phyloP scores from a whole-genome alignment of 1,284 basidiomycete species.

The Ustilago lituana region DNA sequence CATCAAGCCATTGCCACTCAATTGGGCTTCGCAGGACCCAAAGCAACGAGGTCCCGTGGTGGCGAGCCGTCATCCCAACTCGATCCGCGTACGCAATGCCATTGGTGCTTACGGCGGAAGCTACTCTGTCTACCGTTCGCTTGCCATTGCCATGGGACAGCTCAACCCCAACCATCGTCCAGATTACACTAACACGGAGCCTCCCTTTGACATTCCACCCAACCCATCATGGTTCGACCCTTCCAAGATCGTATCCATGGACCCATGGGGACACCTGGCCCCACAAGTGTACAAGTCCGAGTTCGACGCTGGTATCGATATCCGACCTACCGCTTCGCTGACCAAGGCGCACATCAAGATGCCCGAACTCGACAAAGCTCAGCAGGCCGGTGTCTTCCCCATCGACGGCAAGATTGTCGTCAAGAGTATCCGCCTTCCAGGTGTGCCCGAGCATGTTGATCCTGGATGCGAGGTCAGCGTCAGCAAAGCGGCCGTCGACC shows the following conservation, averaged over 20 bases:
- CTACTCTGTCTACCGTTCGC: constrained; percentile 92
- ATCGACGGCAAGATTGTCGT: constrained; percentile 82
- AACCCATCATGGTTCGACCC: constrained; percentile 83
- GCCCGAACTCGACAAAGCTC: constrained; percentile 86
- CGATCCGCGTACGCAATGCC: constrained; percentile 89
- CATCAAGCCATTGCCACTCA: constrained; percentile 80
- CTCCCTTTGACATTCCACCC: constrained; percentile 83
- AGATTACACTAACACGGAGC: constrained; percentile 82
- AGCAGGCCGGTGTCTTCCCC: constrained; percentile 75
- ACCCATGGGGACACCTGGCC: constrained; percentile 92
- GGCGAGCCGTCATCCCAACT: constrained; percentile 83
- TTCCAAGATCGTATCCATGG: constrained; percentile 88
- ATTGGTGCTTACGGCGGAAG: constrained; percentile 92
- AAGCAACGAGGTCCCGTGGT: constrained; percentile 83
- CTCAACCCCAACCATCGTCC: constrained; percentile 76
- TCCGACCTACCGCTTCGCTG: constrained; percentile 71
- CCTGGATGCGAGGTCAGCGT: constrained; percentile 86
- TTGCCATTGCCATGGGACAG: constrained; percentile 79
- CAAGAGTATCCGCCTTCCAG: constrained; percentile 49
- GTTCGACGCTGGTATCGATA: constrained; percentile 66
- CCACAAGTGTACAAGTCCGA: constrained; percentile 77
- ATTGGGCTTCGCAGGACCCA: constrained; percentile 81
- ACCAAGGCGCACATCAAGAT: constrained; percentile 86
- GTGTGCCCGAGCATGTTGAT: constrained; percentile 68
- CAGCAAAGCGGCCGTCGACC: constrained; percentile 74